Evolutionary conservation across 805 yeast genomes (phyloP).

Genomic region (Nakazawaea sp.): DNA sequence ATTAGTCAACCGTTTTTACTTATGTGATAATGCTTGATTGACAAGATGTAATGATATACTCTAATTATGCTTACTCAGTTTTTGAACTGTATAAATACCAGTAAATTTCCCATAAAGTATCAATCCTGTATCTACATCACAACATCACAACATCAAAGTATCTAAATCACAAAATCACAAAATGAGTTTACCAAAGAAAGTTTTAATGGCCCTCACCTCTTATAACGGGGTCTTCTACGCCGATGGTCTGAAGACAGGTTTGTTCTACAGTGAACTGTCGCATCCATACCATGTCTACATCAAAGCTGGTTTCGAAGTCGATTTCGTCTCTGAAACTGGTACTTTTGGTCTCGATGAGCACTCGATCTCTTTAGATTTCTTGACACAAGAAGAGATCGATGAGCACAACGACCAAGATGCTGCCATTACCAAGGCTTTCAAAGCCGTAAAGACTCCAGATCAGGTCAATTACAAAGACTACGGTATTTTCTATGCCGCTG

Average conservation of each 20-base stretch:
- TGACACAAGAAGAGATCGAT: constrained; percentile 37
- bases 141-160: no score
- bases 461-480: constrained; percentile 43
- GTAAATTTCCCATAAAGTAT: no score
- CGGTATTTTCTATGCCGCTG: constrained; percentile 53
- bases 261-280: constrained; percentile 49
- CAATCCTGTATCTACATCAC: no score
- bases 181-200: constrained; percentile 22
- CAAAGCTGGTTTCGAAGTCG: constrained; percentile 44
- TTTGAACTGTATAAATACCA: no score
- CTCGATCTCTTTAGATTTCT: constrained; percentile 34
- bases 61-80: no score
- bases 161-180: no score
- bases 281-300: constrained; percentile 49
- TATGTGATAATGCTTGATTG: no score
- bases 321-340: constrained; percentile 55
- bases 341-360: constrained; percentile 51
- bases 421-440: constrained; percentile 31
- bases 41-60: no score
- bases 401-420: constrained; percentile 24
- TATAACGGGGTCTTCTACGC: constrained; percentile 40
- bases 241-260: constrained; percentile 55
- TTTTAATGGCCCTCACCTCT: constrained; percentile 35
- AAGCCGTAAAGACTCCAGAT: constrained; percentile 36
- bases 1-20: no score